phyloP scores from a whole-genome alignment of 352 stramenopile genomes.

The Globisporangium mamillatum region DNA sequence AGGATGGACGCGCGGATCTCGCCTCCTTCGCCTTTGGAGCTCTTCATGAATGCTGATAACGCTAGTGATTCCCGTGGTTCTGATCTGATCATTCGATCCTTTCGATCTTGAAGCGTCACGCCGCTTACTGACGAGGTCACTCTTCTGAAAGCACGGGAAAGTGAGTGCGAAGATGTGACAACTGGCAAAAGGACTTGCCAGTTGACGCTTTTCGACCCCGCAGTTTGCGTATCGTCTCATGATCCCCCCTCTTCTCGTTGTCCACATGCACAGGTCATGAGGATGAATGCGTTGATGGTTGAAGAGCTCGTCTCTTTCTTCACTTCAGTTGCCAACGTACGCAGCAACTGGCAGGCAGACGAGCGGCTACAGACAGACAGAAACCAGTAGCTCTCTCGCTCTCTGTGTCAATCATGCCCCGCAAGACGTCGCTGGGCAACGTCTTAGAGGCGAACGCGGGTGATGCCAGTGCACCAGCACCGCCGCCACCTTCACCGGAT shows the following conservation, averaged over 20 bases:
- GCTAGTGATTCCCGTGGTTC: background rate
- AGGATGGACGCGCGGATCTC: constrained; percentile 25
- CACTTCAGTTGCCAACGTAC: background rate
- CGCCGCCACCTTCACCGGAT: background rate
- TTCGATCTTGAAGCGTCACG: background rate
- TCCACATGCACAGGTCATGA: background rate
- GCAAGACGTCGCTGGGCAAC: constrained; percentile 42
- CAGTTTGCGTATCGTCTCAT: background rate
- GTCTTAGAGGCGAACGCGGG: constrained; percentile 16
- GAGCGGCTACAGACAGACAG: background rate
- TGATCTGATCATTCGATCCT: background rate
- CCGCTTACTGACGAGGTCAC: background rate
- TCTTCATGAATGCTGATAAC: background rate
- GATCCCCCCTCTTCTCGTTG: background rate
- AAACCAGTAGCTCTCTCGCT: background rate
- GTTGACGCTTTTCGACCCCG: background rate
- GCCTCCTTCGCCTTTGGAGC: background rate
- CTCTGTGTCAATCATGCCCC: constrained; percentile 7
- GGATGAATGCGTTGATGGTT: background rate
- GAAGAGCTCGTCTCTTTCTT: background rate
- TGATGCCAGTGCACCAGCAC: background rate
- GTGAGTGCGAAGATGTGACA: background rate
- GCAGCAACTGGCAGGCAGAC: background rate
- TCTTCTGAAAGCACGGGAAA: background rate
- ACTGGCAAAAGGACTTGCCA: background rate